Evolutionary conservation across 345 rosid genomes (phyloP), one percentile per base, ranked within the genome.

Genomic region (Balakata baccata): DNA sequence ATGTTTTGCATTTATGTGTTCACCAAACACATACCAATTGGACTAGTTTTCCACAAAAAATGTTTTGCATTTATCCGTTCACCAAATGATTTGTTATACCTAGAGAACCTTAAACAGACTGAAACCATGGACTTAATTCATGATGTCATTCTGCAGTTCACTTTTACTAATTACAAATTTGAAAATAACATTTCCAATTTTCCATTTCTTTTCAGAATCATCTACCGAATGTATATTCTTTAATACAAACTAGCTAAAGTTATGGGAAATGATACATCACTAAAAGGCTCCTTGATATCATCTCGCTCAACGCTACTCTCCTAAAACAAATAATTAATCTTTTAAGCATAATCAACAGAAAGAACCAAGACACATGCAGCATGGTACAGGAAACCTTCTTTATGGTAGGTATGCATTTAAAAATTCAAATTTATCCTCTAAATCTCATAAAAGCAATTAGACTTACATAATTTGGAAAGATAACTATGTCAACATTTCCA

Each of bases 401-500:
- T 22, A 2, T 25, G 52, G 60, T 3, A 17, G 7, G 52, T 22
- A 63, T 25, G 63, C 38, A 45, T 12, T 54, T 22, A 43, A 38
- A n/a, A 52, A 25, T 49, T 51, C 13, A 37, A 14, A 6, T 22
- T 5, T n/a, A 59, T 38, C 38, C 37, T 66, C 58, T 71, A 12
- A 34, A 79, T 75, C 51, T 64, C 41, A 54, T 53, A 41, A 59
- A 57, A 39, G 62, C 66, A 62, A 50, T 66, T 57, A 29, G 75
- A 89, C 98, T 93, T 84, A 91, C 99, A 80, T 95, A 92, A 84
- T 95, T 95, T 69, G 98, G 88, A 81, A 95, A 92, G 74, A 93
- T 66, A 71, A 87, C 98, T 85, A 80, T 78, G 81, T 92, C 97
- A 67, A 93, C 86, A 71, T 86, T 80, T 72, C 81, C 72, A 72